Evolutionary conservation across 257 asterid species (phyloP).

Genomic region (Primulina eburnea): DNA sequence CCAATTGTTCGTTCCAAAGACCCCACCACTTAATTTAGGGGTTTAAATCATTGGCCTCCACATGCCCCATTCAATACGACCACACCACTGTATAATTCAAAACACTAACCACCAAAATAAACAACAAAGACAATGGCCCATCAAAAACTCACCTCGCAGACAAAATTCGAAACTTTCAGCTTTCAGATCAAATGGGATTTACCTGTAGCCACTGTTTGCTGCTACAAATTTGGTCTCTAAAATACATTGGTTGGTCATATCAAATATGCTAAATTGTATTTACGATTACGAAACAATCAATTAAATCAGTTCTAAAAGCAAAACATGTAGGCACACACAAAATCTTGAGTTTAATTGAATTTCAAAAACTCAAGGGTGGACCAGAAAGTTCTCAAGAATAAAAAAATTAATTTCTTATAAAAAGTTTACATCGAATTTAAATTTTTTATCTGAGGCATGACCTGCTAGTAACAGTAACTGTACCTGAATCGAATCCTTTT

Average conservation of each 20-base stretch:
- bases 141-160: conserved; percentile 40
- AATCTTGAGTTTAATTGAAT: too few relatives aligned
- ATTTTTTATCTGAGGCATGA: too few relatives aligned
- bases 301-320: too few relatives aligned
- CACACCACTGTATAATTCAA: conserved; percentile 39
- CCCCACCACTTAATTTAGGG: conserved; percentile 47
- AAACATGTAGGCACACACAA: too few relatives aligned
- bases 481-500: conserved; percentile 92
- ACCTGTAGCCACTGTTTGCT: conserved; percentile 16
- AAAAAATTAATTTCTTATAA: too few relatives aligned
- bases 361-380: too few relatives aligned
- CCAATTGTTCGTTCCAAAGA: conserved; percentile 34
- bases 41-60: conserved; percentile 46
- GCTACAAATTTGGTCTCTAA: conserved; percentile 22
- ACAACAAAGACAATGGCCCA: conserved; percentile 41
- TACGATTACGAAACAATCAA: too few relatives aligned
- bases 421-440: too few relatives aligned
- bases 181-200: conserved; percentile 33
- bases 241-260: conserved; percentile 18
- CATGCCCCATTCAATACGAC: conserved; percentile 57
- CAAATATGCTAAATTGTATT: too few relatives aligned
- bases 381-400: too few relatives aligned
- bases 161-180: conserved; percentile 41
- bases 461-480: neutral
- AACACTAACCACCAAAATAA: conserved; percentile 20